Evolutionary conservation across 75 land plant species (phyloP), one percentile per base, ranked within the genome.

Genomic region (Picea sitchensis): DNA sequence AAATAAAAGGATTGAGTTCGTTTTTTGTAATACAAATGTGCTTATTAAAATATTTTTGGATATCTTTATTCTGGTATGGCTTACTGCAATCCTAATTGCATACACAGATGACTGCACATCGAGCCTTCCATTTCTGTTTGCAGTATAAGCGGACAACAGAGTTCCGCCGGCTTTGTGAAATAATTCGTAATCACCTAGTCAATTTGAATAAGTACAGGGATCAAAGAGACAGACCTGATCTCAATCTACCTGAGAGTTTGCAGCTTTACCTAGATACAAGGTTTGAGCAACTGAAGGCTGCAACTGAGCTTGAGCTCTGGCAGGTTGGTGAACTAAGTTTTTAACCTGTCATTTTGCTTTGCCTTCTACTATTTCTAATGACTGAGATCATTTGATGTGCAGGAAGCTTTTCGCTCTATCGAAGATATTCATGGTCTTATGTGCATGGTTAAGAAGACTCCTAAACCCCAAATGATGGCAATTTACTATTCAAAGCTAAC

Each of bases 361-460:
- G 56, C 5, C 61, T 11, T 15, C 12, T 9, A 51, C n/a, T 75
- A 17, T 63, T 41, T n/a, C 13, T 11, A 15, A 59, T 68, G 5
- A 14, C 23, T 54, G 64, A 47, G 0, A 32, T 81, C 6, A 15
- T n/a, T 61, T 64, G n/a, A 51, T 51, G 12, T 86, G 23, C 93
- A 96, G 99, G 99, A 96, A 84, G 98, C 99, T 21, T 96, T 96
- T 78, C 94, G 98, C 20, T 92, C 98, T 13, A 83, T 92, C 61
- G 99, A 96, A 82, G 99, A 96, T 80, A 96, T 96, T 65, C 91
- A 96, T 88, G 98, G 98, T 30, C 85, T 96, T 77, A 96, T 96
- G 99, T 88, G 89, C 68, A 88, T 96, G 91, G 99, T 96, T 47
- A 96, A 96, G 80, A 91, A 91, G 83, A 84, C 87, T 17, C 99